Conservation (phyloP, 192 early-diverging fungal genomes). For the Coemansia aciculifera region DNA sequence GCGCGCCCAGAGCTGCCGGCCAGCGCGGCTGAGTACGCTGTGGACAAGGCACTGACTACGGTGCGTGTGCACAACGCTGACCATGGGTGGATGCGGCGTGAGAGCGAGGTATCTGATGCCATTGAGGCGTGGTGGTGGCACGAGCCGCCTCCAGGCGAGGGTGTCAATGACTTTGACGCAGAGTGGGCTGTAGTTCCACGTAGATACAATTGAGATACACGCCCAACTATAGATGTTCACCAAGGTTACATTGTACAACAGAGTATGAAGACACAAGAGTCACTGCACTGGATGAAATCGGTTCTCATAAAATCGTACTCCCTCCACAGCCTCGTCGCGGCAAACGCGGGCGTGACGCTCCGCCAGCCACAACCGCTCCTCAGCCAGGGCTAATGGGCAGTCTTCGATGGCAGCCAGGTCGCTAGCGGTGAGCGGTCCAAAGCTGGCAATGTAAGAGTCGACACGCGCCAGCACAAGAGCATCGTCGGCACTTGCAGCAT, state of each 20-base stretch:
- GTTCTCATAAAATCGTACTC: conserved; percentile 82
- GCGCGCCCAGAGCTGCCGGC: conserved; percentile 1
- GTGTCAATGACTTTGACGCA: background rate
- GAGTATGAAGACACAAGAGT: background rate
- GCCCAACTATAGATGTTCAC: background rate
- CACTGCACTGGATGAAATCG: background rate
- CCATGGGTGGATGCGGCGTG: conserved; percentile 54
- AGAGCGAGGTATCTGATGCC: conserved; percentile 45
- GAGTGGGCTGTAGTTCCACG: background rate
- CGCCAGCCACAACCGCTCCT: conserved; percentile 63
- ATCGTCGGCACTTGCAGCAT: conserved; percentile 62
- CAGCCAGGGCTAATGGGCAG: conserved; percentile 45
- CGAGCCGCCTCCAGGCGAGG: background rate
- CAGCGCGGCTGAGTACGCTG: conserved; percentile 20
- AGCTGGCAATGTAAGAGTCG: conserved; percentile 48
- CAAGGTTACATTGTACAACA: background rate
- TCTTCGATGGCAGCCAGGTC: conserved; percentile 65
- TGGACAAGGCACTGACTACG: conserved; percentile 25
- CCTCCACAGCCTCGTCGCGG: conserved; percentile 84
- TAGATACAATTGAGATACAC: background rate
- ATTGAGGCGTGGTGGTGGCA: conserved; percentile 39
- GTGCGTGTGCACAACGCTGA: conserved; percentile 38
- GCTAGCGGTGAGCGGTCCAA: conserved; percentile 64
- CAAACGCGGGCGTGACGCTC: conserved; percentile 81
- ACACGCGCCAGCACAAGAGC: conserved; percentile 66